Base-by-base conservation (phyloP, 2,329 filamentous ascomycete genomes). In the Arthrinium puccinioides region DNA sequence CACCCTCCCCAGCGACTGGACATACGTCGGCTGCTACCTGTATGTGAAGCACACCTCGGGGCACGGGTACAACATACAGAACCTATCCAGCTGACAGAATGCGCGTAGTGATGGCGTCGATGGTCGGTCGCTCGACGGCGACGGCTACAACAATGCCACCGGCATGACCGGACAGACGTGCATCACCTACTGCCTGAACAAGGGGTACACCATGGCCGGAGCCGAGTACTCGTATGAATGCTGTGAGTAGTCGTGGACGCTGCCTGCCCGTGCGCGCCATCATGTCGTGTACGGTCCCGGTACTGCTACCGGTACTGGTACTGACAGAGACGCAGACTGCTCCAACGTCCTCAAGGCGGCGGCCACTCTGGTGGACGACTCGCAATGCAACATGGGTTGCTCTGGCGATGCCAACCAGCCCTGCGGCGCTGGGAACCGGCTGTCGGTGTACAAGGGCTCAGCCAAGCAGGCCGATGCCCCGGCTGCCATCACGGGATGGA, bases 21-120 rank as follows among this genome's bases (percentile, higher is more conserved):
- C 40, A 7, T 42, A 42, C 25, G 40, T 42, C n/a, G 40, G 36
- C n/a, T 42, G 40, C 28, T 42, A 42, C 30, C 27, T 42, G 40
- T 42, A 13, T 32, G 40, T 42, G 3, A 14, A n/a, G 15, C n/a
- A 24, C 23, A 25, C 9, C n/a, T n/a, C n/a, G n/a, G n/a, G n/a
- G n/a, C n/a, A n/a, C n/a, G n/a, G n/a, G n/a, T n/a, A n/a, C n/a
- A n/a, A n/a, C n/a, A n/a, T n/a, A n/a, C n/a, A n/a, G n/a, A n/a
- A n/a, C 25, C 13, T 24, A 11, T 26, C 14, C 9, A 23, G 24
- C 33, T 36, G n/a, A 36, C 9, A 13, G 3, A 10, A 4, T 18
- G 14, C 16, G 14, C 14, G 9, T 27, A 42, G 40, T 20, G 40
- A 42, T 19, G 39, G 39, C 19, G 26, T 38, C 4, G 36, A 42